phyloP scores from a whole-genome alignment of 768 basidiomycete species.

The Kwoniella europaea region DNA sequence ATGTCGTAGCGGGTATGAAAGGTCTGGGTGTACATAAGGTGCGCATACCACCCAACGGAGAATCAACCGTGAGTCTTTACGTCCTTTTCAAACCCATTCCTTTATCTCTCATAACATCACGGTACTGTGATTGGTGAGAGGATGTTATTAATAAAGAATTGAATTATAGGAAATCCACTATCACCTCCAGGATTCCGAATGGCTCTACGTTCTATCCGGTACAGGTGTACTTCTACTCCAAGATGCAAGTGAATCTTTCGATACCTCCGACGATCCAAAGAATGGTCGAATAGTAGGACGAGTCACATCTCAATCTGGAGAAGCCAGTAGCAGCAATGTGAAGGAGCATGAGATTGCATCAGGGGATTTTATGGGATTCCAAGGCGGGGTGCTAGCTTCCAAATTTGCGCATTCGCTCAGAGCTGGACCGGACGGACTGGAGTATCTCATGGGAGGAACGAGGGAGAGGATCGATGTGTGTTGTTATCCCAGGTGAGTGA shows the following conservation, averaged over 20 bases:
- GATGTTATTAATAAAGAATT: not conserved
- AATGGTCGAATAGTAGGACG: not conserved
- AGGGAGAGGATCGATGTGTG: constrained; percentile 27
- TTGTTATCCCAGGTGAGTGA: constrained; percentile 28
- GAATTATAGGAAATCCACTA: constrained; percentile 27
- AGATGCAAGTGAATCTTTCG: constrained; percentile 11
- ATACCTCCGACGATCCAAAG: not conserved
- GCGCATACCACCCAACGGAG: constrained; percentile 2
- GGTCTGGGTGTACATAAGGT: constrained; percentile 21
- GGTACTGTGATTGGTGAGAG: not conserved
- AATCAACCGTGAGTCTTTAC: constrained; percentile 17
- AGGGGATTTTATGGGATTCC: constrained; percentile 34
- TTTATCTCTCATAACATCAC: not conserved
- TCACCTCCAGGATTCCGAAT: constrained; percentile 29
- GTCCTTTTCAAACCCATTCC: too few relatives aligned
- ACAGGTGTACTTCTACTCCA: constrained; percentile 14
- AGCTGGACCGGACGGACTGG: constrained; percentile 24
- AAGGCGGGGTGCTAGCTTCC: constrained; percentile 23
- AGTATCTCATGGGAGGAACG: constrained; percentile 28
- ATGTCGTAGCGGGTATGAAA: constrained; percentile 10
- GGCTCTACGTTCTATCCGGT: constrained; percentile 28
- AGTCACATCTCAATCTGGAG: too few relatives aligned
- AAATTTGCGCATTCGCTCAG: constrained; percentile 26
- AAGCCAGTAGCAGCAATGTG: not conserved
- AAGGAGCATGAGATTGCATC: constrained; percentile 11